phyloP scores from a whole-genome alignment of 148 eudicot species.

The Chenopodium formosanum region DNA sequence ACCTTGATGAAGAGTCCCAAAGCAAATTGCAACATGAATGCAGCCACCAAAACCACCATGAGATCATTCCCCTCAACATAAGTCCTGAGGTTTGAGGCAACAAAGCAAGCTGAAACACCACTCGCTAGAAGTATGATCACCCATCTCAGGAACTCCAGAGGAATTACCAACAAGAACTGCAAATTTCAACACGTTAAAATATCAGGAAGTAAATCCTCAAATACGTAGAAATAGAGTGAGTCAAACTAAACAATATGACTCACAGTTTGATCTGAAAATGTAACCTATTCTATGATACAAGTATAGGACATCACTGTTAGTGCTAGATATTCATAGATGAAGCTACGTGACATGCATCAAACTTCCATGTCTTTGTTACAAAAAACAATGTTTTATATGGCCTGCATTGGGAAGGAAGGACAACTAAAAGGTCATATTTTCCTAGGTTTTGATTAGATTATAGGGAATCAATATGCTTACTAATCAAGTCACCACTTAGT shows the following conservation, averaged over 20 bases:
- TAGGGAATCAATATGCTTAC: not conserved
- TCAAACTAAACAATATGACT: not conserved
- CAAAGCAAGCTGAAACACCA: constrained; percentile 74
- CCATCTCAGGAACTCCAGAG: constrained; percentile 86
- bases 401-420: not conserved
- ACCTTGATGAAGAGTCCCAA: constrained; percentile 83
- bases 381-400: not conserved
- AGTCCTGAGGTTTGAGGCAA: constrained; percentile 66
- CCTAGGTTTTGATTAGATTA: not conserved
- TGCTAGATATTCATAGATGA: not conserved
- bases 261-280: not conserved
- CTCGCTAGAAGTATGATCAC: constrained; percentile 58
- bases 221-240: not conserved
- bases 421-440: not conserved
- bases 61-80: constrained; percentile 55
- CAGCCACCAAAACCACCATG: constrained; percentile 58
- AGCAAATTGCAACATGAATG: constrained; percentile 73
- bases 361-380: not conserved
- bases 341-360: not conserved
- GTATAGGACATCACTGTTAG: not conserved
- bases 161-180: constrained; percentile 81
- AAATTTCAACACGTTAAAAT: constrained; percentile 14
- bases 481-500: not conserved
- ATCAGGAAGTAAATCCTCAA: not conserved
- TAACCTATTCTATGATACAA: not conserved